Percentiles rank a stretch among this genome's conserved stretches.
phyloP scores from a whole-genome alignment of 225 moss, liverwort and hornwort genomes.

The Rhytidiadelphus loreus region DNA sequence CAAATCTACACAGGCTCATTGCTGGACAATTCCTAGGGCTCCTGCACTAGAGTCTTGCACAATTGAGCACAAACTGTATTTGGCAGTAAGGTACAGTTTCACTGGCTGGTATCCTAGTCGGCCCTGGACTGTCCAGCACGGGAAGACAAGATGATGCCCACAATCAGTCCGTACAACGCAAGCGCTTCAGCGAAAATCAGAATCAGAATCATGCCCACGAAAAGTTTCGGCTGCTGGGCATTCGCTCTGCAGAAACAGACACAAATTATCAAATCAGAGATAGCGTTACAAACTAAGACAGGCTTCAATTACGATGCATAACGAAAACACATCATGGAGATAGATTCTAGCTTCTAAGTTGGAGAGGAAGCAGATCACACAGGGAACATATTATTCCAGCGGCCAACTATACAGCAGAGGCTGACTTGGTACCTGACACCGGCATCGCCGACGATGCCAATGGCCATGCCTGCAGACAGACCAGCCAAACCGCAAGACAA shows the following conservation, averaged over 20 bases:
- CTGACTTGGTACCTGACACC: constrained; percentile 5
- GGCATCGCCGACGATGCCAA: constrained; percentile 65
- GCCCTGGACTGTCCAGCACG: constrained; percentile 59
- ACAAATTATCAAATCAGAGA: neutral
- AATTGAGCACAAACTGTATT: neutral
- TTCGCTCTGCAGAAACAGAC: constrained; percentile 20
- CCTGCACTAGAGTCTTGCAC: neutral
- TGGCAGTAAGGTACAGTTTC: neutral
- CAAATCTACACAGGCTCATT: neutral
- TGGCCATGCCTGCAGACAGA: constrained; percentile 71
- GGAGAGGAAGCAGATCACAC: neutral
- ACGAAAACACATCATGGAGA: neutral
- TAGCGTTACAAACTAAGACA: too few species aligned
- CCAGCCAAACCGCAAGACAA: constrained; percentile 37
- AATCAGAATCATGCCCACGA: constrained; percentile 84
- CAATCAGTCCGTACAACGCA: constrained; percentile 71
- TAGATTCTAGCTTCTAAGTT: neutral
- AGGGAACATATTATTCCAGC: accelerated
- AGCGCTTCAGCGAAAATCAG: constrained; percentile 78
- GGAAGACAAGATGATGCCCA: constrained; percentile 75
- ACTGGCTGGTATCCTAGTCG: neutral
- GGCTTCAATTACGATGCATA: neutral
- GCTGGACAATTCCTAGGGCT: neutral
- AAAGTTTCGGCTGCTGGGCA: constrained; percentile 74
- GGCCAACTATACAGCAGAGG: too few species aligned